Percentiles rank a stretch among this genome's conserved stretches.
These are phyloP conservation scores for Hygrophoropsis aurantiaca DNA, from an alignment of 768 basidiomycete species.

Conservation along the genomic window DNA sequence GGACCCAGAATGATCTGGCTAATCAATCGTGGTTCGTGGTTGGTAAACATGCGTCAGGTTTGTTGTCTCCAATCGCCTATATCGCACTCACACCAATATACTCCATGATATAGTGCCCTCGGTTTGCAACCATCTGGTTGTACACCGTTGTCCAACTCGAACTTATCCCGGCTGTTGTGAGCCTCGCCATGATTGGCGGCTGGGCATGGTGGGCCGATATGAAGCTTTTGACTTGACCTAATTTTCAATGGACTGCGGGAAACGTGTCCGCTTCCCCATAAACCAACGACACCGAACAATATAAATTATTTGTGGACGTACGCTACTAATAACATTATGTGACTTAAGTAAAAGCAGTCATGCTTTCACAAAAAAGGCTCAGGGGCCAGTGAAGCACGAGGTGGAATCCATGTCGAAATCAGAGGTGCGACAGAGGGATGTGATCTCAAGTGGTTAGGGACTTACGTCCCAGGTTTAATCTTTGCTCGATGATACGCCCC, in stretches of 20 bases:
- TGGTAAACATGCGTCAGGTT: conserved; percentile 76
- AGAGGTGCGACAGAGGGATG: too few species aligned
- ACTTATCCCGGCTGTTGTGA: conserved; percentile 58
- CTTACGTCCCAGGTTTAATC: conserved; percentile 27
- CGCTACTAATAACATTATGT: too few species aligned
- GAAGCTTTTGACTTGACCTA: conserved; percentile 38
- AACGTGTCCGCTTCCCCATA: too few species aligned
- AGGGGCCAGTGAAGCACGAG: too few species aligned
- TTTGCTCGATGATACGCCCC: conserved; percentile 82
- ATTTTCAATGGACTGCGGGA: too few species aligned
- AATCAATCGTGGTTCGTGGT: conserved; percentile 68
- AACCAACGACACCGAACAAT: too few species aligned
- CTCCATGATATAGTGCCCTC: conserved; percentile 55
- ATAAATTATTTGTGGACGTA: too few species aligned
- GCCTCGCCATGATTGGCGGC: conserved; percentile 48
- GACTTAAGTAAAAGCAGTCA: too few species aligned
- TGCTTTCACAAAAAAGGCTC: too few species aligned
- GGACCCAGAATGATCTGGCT: conserved; percentile 72
- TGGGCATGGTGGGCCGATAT: conserved; percentile 67
- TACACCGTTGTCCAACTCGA: conserved; percentile 73
- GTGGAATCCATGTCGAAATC: too few species aligned
- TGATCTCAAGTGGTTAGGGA: background rate
- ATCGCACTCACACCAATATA: conserved; percentile 2
- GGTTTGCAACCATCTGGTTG: conserved; percentile 77
- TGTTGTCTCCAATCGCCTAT: background rate